Base-by-base conservation (phyloP, 257 asterid genomes). In the Leptodermis oblonga region DNA sequence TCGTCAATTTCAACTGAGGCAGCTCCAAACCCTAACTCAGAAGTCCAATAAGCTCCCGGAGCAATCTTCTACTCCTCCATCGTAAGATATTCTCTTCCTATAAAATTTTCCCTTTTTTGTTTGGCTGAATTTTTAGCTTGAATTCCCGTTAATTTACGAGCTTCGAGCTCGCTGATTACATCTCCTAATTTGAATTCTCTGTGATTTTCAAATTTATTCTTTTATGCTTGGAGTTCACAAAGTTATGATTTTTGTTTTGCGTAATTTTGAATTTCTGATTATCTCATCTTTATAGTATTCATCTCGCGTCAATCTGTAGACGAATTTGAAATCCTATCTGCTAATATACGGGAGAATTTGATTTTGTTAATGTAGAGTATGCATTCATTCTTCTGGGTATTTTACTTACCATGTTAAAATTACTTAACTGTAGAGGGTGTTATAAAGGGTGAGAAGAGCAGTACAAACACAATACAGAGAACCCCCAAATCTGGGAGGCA, bases 401-500 rank as follows among this genome's bases (percentile, higher is more conserved):
- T 58, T 58, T 28, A 36, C 14, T 62, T 62, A 11, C 28, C 45
- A 25, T 46, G 42, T 48, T 20, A 3, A 26, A 0, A 8, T 52
- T 62, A 23, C 30, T 72, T 30, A 42, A n/a, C n/a, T n/a, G n/a
- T n/a, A n/a, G n/a, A n/a, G n/a, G n/a, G n/a, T n/a, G n/a, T n/a
- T n/a, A n/a, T n/a, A n/a, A n/a, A n/a, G 12, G 31, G 67, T 70
- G 80, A 76, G 28, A 94, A 89, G 99, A 82, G 81, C 46, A 23
- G 90, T n/a, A 71, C 61, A 25, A 54, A 54, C 23, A 11, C 77
- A 72, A 75, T 73, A 41, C 83, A 79, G 31, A 80, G 92, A 68
- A 91, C 97, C 68, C 97, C 97, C 4, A 91, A 74, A 74, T 75
- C 97, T 34, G 97, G 95, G 76, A 83, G 97, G 78, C 95, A 91